Evolutionary conservation across 2,329 filamentous ascomycete genomes (phyloP), one percentile per base, ranked within the genome.

Genomic region (Verticillium longisporum): DNA sequence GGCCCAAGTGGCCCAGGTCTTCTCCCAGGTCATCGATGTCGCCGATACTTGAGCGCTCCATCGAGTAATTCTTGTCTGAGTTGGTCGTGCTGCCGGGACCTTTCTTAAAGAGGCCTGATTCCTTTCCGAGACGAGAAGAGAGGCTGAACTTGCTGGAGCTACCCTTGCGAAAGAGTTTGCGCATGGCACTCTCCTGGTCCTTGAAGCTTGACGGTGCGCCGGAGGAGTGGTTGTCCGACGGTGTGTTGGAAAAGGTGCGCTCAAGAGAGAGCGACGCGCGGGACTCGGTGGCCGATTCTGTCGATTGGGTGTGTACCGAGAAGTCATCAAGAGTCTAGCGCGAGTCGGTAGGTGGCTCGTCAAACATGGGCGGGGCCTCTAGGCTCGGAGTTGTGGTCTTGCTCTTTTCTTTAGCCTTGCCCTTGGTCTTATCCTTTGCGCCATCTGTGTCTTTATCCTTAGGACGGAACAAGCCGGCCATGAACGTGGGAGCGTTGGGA

Each of bases 401-500:
- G 34, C 74, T 70, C 60, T 75, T 76, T 3, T 76, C 73, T 67
- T 75, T 73, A 41, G 75, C 74, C 61, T 73, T 60, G 14, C 32
- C 32, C 13, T 41, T 55, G 6, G 31, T 33, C 54, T 60, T 56
- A 18, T 60, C 58, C 58, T 60, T 60, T 15, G n/a, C 36, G 18
- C 15, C 21, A 14, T 37, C 45, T 31, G 34, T 4, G 4, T 60
- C 74, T 63, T 67, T 75, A 15, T 70, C 66, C 64, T 77, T 79
- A 34, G 72, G 72, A 4, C 81, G 79, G 68, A 87, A 84, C 62
- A 95, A 85, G 41, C 87, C 83, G 10, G 83, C 88, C 74, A 89
- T 94, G 72, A 98, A 98, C 1, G 89, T 91, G 9, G 93, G 93
- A 0, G 94, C 95, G 6, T 91, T 85, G 7, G 95, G 95, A 68